Base-by-base conservation (phyloP, 257 asterid genomes). In the Solanum infundibuliforme region DNA sequence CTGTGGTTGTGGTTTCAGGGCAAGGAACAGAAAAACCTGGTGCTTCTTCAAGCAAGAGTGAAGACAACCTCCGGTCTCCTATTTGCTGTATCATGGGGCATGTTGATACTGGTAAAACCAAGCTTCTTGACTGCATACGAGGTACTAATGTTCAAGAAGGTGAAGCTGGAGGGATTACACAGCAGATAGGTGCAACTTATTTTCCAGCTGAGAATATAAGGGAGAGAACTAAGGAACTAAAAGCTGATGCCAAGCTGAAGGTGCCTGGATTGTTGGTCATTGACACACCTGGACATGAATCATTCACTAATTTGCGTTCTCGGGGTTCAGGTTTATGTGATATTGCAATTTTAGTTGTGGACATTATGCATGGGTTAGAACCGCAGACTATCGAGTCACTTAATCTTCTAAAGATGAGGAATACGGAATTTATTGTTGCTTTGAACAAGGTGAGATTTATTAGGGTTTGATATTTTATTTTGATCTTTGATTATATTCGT, bases 61-160 rank as follows among this genome's bases (percentile, higher is more conserved):
- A 90, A 89, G 38, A 90, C 55, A 86, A 88, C 89, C 96, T 97
- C 8, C 94, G 98, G 31, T 97, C 99, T 65, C 99, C 99, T 18
- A 97, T 97, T 86, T 97, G 99, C 88, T 97, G 99, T 93, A 97
- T 97, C 76, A 97, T 96, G 99, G 99, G 99, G 20, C 99, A 97
- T 82, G 99, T 97, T 39, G 99, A 97, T 93, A 94, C 99, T 48
- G 99, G 99, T 83, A 97, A 97, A 91, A 97, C 99, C 32, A 96
- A 96, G 92, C 91, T 97, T 86, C 99, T 97, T 83, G 99, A 97
- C 82, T 97, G 99, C 92, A 95, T 97, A 88, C 91, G 99, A 89
- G 98, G 99, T 58, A 96, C 99, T 86, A 94, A 95, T 91, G 99
- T 97, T 91, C 99, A 97, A 93, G 99, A 95, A 93, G 99, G 99